Evolutionary conservation across 2,329 filamentous ascomycete species (phyloP).

Genomic region (Kalaharituber pfeilii): DNA sequence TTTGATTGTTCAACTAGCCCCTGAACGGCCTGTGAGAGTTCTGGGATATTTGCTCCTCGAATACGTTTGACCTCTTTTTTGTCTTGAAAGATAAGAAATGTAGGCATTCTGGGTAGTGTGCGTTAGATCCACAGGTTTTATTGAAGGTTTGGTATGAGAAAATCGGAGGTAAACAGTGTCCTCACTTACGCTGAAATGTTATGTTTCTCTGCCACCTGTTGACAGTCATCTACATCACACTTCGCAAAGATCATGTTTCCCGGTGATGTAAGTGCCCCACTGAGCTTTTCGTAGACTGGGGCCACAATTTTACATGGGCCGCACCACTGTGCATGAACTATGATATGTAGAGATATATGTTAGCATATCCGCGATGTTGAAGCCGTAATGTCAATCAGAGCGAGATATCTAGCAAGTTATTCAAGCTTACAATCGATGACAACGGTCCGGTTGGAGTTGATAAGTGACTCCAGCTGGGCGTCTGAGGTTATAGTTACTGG

Average conservation of each 20-base stretch:
- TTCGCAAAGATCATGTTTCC: constrained; percentile 68
- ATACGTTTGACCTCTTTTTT: constrained; percentile 50
- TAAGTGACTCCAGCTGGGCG: constrained; percentile 48
- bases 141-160: no score
- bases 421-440: constrained; percentile 65
- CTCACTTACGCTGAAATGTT: constrained; percentile 44
- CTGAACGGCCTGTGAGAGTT: constrained; percentile 52
- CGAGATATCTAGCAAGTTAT: constrained; percentile 4
- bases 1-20: constrained; percentile 51
- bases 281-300: constrained; percentile 63
- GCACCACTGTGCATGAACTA: constrained; percentile 82
- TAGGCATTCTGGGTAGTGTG: constrained; percentile 45
- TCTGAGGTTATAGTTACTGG: constrained; percentile 39
- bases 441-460: constrained; percentile 59
- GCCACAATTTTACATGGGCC: constrained; percentile 69
- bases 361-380: no score
- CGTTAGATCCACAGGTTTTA: not conserved
- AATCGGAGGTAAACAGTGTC: constrained; percentile 8
- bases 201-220: constrained; percentile 57
- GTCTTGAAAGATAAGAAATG: constrained; percentile 76
- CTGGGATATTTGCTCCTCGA: constrained; percentile 53
- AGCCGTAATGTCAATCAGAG: not conserved
- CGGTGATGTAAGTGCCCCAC: constrained; percentile 50
- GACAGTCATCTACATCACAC: constrained; percentile 64
- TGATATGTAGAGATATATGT: constrained; percentile 14